phyloP scores from a whole-genome alignment of 1,139 yeast genomes.

The Taiozyma sp. region DNA sequence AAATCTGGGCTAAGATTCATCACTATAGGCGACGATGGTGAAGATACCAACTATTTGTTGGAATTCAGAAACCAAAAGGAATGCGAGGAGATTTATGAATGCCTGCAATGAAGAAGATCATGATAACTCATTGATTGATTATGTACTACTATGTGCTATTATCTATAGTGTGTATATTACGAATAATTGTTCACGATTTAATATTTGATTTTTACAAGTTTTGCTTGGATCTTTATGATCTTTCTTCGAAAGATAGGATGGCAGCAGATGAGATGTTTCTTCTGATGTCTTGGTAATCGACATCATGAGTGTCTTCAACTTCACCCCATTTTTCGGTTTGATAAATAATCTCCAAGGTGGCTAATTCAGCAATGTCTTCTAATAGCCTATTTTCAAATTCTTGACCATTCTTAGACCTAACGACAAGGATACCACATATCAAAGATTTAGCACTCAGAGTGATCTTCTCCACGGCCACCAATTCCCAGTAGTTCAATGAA shows the following conservation, averaged over 20 bases:
- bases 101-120: slow-evolving; percentile 7
- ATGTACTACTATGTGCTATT: neutral
- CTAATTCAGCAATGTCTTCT: slow-evolving; percentile 73
- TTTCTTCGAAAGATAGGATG: slow-evolving; percentile 39
- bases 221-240: slow-evolving; percentile 1
- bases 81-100: slow-evolving; percentile 19
- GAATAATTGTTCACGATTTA: neutral
- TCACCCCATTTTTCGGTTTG: slow-evolving; percentile 96
- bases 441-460: slow-evolving; percentile 83
- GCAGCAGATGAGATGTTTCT: slow-evolving; percentile 82
- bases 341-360: slow-evolving; percentile 74
- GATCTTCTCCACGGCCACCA: slow-evolving; percentile 86
- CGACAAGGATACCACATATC: slow-evolving; percentile 55
- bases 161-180: neutral
- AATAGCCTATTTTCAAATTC: slow-evolving; percentile 32
- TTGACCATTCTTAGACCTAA: slow-evolving; percentile 28
- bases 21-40: slow-evolving; percentile 16
- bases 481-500: slow-evolving; percentile 62
- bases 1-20: slow-evolving; percentile 21
- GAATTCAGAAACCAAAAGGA: slow-evolving; percentile 22
- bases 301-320: slow-evolving; percentile 98
- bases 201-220: neutral
- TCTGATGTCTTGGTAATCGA: slow-evolving; percentile 82
- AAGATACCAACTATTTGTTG: slow-evolving; percentile 15
- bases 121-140: neutral